These are phyloP conservation scores for Flaveria linearis DNA, from an alignment of 129 eudicot species.

Conservation along the genomic window DNA sequence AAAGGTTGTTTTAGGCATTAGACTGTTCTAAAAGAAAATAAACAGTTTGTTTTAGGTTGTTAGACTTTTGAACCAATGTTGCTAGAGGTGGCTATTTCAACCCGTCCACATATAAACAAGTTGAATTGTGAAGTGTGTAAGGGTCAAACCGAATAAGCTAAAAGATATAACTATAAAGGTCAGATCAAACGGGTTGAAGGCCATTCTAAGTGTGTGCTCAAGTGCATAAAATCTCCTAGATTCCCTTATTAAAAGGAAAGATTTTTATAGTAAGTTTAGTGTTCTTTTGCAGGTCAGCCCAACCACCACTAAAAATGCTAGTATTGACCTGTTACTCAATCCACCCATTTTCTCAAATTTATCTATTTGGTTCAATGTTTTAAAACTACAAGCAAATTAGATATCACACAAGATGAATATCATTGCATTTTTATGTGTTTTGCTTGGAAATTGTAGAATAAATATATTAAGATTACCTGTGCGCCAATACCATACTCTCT, in stretches of 20 bases:
- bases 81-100: neutral
- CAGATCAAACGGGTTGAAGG: neutral
- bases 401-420: neutral
- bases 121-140: neutral
- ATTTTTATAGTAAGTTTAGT: neutral
- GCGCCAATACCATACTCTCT: slow-evolving; percentile 67
- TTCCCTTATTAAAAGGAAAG: neutral
- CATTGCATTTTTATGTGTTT: neutral
- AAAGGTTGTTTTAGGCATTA: no score
- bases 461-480: slow-evolving; percentile 36
- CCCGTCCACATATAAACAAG: neutral
- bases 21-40: no score
- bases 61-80: no score
- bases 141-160: neutral
- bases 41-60: no score
- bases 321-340: neutral
- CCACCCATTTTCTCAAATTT: neutral
- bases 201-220: neutral
- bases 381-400: neutral
- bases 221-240: neutral
- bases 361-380: no score
- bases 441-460: neutral
- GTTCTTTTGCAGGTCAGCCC: slow-evolving; percentile 2
- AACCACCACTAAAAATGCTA: neutral
- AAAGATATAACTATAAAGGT: neutral